These are phyloP conservation scores for Vitis rupestris DNA, from an alignment of 164 flowering plant genomes.

Conservation along the genomic window DNA sequence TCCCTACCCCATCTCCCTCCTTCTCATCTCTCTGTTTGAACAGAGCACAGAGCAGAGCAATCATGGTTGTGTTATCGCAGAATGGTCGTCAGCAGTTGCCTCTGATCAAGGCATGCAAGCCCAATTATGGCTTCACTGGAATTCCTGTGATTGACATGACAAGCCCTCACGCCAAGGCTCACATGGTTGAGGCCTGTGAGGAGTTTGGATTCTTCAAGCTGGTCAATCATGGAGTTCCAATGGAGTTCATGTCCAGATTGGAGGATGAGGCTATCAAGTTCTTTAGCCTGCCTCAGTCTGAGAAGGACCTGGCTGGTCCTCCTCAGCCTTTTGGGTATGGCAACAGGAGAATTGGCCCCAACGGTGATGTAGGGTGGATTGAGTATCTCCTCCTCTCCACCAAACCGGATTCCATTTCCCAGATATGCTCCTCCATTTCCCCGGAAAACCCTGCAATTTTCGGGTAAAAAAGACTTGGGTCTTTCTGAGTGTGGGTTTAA, in stretches of 20 bases:
- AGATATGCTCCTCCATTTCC: constrained; percentile 27
- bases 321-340: constrained; percentile 86
- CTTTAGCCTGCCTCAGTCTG: constrained; percentile 54
- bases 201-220: constrained; percentile 89
- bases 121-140: constrained; percentile 19
- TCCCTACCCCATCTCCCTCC: not conserved
- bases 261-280: constrained; percentile 62
- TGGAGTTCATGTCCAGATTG: constrained; percentile 42
- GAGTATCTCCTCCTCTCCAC: constrained; percentile 72
- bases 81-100: constrained; percentile 43
- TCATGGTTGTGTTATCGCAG: constrained; percentile 75
- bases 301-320: constrained; percentile 67
- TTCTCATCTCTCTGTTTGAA: not conserved
- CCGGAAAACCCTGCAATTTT: constrained; percentile 43
- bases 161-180: constrained; percentile 44
- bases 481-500: not conserved
- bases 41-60: not conserved
- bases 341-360: constrained; percentile 68
- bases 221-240: constrained; percentile 72
- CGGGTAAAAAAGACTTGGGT: constrained; percentile 32
- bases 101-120: constrained; percentile 50
- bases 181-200: constrained; percentile 63
- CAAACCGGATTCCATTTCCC: constrained; percentile 37
- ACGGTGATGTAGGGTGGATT: constrained; percentile 95
- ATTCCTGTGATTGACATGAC: constrained; percentile 75